Base-by-base conservation (phyloP, 2,329 filamentous ascomycete species). In the Fusarium albosuccineum region DNA sequence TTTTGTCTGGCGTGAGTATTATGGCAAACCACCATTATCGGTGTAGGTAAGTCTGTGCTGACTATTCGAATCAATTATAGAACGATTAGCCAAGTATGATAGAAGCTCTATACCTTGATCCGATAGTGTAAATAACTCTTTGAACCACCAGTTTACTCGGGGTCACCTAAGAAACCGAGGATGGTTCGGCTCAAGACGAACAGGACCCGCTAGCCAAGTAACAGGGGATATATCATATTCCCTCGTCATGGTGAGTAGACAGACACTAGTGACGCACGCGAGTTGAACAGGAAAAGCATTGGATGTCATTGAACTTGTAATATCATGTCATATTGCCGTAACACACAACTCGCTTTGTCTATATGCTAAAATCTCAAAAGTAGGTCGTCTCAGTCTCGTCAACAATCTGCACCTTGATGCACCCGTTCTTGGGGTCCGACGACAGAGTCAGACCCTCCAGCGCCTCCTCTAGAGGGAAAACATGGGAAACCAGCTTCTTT, bases 401-500 rank as follows among this genome's bases (percentile, higher is more conserved):
- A 10, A 78, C 68, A 57, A 79, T 77, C 37, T 79, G 77, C 30
- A 79, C 76, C 62, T 79, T 78, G 67, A 79, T 78, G 10, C 73
- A 74, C 4, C 77, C 76, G 41, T 77, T 77, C 29, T 61, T 71
- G 4, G 75, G 72, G 53, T 79, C 76, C 14, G 76, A 77, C 6
- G 75, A 76, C 27, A 79, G 50, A 1, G 71, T 70, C 50, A 79
- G 62, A 2, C 73, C 89, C 29, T 90, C 86, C 1, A 86, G 68
- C 0, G 89, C 88, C 63, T 86, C 80, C 62, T 91, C 89, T 26
- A 92, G 77, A 1, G 86, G 84, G 64, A 88, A 91, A 1, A 80
- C 82, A 74, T 92, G 89, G 10, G 89, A 88, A 4, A 92, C 85
- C 39, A 77, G 59, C 49, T 82, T 83, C 71, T 88, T 88, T 17